A percentile compares a stretch with the other conserved stretches of the same genome.
Conservation (phyloP, 2,329 filamentous ascomycete genomes). For the Phialophora chinensis region DNA sequence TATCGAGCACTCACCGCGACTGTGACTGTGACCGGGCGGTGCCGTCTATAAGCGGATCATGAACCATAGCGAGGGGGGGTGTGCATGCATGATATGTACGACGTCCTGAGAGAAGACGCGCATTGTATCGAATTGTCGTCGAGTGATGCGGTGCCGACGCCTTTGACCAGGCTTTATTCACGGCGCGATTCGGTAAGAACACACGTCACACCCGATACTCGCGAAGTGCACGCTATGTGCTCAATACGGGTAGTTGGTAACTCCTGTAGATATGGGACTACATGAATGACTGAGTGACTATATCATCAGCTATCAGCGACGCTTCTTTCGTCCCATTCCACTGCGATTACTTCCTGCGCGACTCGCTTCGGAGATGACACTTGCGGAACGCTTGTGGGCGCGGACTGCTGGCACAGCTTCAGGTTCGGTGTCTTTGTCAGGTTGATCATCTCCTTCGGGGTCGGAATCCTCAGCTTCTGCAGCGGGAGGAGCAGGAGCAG, state of each 20-base stretch:
- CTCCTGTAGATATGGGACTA: background rate
- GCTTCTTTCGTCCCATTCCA: slow-evolving; percentile 38
- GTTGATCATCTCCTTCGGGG: slow-evolving; percentile 22
- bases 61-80: too few species aligned
- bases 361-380: slow-evolving; percentile 73
- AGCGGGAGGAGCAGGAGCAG: background rate
- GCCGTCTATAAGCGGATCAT: too few species aligned
- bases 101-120: too few species aligned
- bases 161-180: too few species aligned
- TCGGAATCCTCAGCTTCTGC: slow-evolving; percentile 1
- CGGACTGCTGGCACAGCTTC: slow-evolving; percentile 11
- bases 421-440: background rate
- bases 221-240: background rate
- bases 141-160: too few species aligned
- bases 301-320: slow-evolving; percentile 23
- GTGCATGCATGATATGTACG: too few species aligned
- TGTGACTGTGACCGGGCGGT: too few species aligned
- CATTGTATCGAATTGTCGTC: too few species aligned
- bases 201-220: background rate
- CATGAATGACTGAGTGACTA: background rate
- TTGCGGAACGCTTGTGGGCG: slow-evolving; percentile 78
- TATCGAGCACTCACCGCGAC: too few species aligned
- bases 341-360: slow-evolving; percentile 40
- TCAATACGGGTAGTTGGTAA: background rate
- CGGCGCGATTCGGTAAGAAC: background rate